phyloP scores from a whole-genome alignment of 1,284 basidiomycete genomes.

The Cystobasidium slooffiae region DNA sequence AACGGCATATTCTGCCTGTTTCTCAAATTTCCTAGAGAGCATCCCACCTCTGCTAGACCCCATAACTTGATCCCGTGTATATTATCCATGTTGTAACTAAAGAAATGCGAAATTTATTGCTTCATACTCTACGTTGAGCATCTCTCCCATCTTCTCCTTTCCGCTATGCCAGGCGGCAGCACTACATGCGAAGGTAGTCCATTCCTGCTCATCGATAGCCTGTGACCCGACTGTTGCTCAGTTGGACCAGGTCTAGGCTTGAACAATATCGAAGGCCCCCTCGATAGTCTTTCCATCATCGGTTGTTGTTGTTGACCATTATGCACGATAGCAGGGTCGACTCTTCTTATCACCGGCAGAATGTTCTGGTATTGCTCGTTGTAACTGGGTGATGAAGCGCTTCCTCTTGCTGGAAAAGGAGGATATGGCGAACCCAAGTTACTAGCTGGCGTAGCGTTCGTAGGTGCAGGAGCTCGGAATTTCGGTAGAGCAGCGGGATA shows the following conservation, averaged over 20 bases:
- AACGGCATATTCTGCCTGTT: too few relatives aligned
- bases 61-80: too few relatives aligned
- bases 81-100: too few relatives aligned
- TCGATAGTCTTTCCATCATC: slow-evolving; percentile 5
- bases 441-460: neutral
- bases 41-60: too few relatives aligned
- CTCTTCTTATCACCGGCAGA: slow-evolving; percentile 16
- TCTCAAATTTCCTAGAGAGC: too few relatives aligned
- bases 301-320: slow-evolving; percentile 11
- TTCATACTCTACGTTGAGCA: slow-evolving; percentile 38
- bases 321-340: slow-evolving; percentile 1
- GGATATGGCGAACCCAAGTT: slow-evolving; percentile 12
- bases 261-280: slow-evolving; percentile 1
- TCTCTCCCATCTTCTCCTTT: slow-evolving; percentile 42
- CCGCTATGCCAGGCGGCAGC: slow-evolving; percentile 28
- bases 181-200: slow-evolving; percentile 11
- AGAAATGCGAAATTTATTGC: too few relatives aligned
- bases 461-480: neutral
- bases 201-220: slow-evolving; percentile 12
- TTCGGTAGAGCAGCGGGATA: slow-evolving; percentile 26
- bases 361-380: slow-evolving; percentile 1
- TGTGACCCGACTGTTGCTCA: slow-evolving; percentile 18
- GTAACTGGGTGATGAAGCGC: neutral
- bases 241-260: slow-evolving; percentile 29
- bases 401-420: slow-evolving; percentile 1